Base-by-base conservation (phyloP, 352 stramenopile species). In the Aphanomyces invadans region DNA sequence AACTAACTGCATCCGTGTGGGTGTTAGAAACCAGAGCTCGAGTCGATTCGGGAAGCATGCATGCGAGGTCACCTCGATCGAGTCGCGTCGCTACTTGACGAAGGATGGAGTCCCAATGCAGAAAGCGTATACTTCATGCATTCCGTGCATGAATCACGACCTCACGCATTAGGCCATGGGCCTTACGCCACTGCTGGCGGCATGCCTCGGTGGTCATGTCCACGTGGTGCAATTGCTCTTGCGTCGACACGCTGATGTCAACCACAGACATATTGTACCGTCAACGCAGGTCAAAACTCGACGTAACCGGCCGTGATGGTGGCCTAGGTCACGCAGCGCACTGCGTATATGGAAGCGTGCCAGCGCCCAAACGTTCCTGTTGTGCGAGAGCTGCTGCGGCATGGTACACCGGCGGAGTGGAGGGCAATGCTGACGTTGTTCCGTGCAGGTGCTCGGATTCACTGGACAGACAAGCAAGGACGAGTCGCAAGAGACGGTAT, bases 111-210 rank as follows among this genome's bases (percentile, higher is more conserved):
- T 21, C 70, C 76, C 0, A 74, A 90, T 55, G 73, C 79, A 4
- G 71, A 83, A 61, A 90, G 79, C 62, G 79, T 90, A 68, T 15
- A n/a, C n/a, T n/a, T n/a, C n/a, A n/a, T n/a, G n/a, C n/a, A n/a
- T n/a, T n/a, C n/a, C n/a, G n/a, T n/a, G n/a, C n/a, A n/a, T n/a
- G n/a, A n/a, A n/a, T n/a, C n/a, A n/a, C n/a, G n/a, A n/a, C n/a
- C n/a, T n/a, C n/a, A n/a, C n/a, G n/a, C n/a, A n/a, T n/a, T 60
- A 88, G 81, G 81, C 79, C 0, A 87, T 88, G 78, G 81, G 81
- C 1, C 71, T 90, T 25, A 90, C 79, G 9, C 79, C 81, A 7
- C 72, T 90, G 26, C 54, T 84, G 25, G 81, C 76, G 46, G 79
- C 78, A 1, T 82, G 78, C 29, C 74, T 87, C 45, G 83, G 70